Percentiles rank a stretch among this genome's conserved stretches.
Evolutionary conservation across 345 rosid genomes (phyloP).

Genomic region (Sonneratia alba): DNA sequence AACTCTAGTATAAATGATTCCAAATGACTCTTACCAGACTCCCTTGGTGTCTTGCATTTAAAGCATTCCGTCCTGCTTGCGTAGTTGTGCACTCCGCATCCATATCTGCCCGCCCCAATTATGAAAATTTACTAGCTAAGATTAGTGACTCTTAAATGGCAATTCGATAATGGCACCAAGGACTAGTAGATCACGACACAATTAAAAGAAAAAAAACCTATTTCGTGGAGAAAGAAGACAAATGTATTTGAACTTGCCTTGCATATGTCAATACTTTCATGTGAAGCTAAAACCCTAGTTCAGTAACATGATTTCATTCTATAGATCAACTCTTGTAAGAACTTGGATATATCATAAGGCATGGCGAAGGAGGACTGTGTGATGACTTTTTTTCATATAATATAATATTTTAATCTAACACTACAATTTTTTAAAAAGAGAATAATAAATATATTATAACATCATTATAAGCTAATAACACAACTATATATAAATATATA

Average conservation of each 20-base stretch:
- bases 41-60: slow-evolving; percentile 78
- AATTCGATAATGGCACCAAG: no score
- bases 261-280: background rate
- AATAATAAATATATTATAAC: no score
- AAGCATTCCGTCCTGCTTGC: slow-evolving; percentile 87
- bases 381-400: no score
- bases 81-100: slow-evolving; percentile 80
- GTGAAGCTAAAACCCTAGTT: no score
- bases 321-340: no score
- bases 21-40: slow-evolving; percentile 27
- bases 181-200: background rate
- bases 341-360: no score
- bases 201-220: background rate
- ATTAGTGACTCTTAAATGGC: background rate
- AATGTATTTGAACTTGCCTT: background rate
- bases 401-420: no score
- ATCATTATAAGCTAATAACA: no score
- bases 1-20: background rate
- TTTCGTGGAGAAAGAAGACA: background rate
- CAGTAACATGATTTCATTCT: no score
- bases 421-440: no score
- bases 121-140: background rate
- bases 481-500: no score
- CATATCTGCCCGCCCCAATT: slow-evolving; percentile 9
- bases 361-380: no score